phyloP scores from a whole-genome alignment of 2,329 filamentous ascomycete genomes.

The Cadophora luteo-olivacea region DNA sequence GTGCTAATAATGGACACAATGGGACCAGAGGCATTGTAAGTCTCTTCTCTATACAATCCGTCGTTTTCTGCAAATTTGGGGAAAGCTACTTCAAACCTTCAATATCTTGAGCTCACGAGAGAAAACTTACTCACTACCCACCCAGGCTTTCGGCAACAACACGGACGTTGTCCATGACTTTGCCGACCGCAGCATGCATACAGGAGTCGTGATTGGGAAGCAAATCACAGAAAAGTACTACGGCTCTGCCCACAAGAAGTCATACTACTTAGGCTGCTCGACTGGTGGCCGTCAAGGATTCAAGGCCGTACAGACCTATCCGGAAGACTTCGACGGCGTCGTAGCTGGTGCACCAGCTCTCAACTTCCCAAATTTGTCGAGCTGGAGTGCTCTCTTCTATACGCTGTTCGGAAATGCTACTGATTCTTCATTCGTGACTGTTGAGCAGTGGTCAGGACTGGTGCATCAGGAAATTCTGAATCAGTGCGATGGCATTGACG shows the following conservation, averaged over 20 bases:
- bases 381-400: conserved; percentile 33
- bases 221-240: conserved; percentile 46
- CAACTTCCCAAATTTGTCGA: conserved; percentile 29
- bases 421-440: conserved; percentile 24
- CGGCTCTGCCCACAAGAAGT: conserved; percentile 40
- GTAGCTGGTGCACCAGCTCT: conserved; percentile 49
- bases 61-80: too few species aligned
- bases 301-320: conserved; percentile 49
- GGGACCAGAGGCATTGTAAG: conserved; percentile 36
- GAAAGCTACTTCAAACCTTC: neutral
- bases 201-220: conserved; percentile 36
- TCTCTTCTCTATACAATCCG: neutral
- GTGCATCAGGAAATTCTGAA: conserved; percentile 43
- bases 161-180: conserved; percentile 40
- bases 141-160: conserved; percentile 34
- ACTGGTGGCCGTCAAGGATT: conserved; percentile 52
- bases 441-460: conserved; percentile 31
- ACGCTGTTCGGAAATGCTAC: conserved; percentile 26
- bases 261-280: conserved; percentile 51
- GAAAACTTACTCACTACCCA: neutral
- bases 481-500: conserved; percentile 49
- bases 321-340: conserved; percentile 52
- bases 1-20: conserved; percentile 41
- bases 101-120: too few species aligned
- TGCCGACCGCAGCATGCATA: conserved; percentile 35